Conservation (phyloP, 1,284 basidiomycete species). For the Volvariella volvacea region DNA sequence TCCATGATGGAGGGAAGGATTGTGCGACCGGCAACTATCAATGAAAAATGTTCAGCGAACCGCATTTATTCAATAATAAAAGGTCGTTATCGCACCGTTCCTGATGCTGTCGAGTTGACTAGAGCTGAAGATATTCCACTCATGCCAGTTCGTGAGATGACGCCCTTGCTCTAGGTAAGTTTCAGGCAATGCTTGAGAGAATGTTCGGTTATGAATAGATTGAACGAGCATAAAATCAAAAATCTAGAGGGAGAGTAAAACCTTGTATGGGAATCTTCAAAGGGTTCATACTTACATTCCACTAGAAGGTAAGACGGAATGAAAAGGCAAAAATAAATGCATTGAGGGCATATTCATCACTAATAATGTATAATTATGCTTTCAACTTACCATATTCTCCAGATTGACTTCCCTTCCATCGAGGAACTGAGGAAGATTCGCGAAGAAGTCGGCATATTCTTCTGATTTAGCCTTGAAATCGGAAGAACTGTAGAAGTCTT, state of each 20-base stretch:
- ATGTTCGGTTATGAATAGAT: conserved; percentile 61
- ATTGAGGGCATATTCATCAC: no score
- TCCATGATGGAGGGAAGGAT: conserved; percentile 57
- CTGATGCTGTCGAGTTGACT: conserved; percentile 51
- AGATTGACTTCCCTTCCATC: conserved; percentile 52
- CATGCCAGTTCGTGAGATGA: conserved; percentile 69
- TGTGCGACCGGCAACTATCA: conserved; percentile 62
- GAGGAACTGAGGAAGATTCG: conserved; percentile 44
- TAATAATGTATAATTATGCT: no score
- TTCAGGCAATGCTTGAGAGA: conserved; percentile 43
- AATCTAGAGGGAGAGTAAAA: conserved; percentile 32
- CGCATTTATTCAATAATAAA: neutral
- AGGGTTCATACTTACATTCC: conserved; percentile 42
- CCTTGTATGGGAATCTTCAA: neutral
- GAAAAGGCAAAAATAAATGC: neutral
- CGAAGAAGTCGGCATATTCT: conserved; percentile 50
- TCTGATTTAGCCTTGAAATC: conserved; percentile 46
- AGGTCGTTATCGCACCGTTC: conserved; percentile 68
- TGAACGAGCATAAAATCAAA: conserved; percentile 75
- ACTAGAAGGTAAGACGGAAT: conserved; percentile 28
- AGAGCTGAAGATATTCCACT: conserved; percentile 66
- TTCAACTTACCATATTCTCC: conserved; percentile 63
- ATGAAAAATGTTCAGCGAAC: neutral
- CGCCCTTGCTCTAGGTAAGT: conserved; percentile 54
- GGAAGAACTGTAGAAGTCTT: conserved; percentile 43